Conservation (phyloP, 2,329 filamentous ascomycete species). For the Fusarium sp. region DNA sequence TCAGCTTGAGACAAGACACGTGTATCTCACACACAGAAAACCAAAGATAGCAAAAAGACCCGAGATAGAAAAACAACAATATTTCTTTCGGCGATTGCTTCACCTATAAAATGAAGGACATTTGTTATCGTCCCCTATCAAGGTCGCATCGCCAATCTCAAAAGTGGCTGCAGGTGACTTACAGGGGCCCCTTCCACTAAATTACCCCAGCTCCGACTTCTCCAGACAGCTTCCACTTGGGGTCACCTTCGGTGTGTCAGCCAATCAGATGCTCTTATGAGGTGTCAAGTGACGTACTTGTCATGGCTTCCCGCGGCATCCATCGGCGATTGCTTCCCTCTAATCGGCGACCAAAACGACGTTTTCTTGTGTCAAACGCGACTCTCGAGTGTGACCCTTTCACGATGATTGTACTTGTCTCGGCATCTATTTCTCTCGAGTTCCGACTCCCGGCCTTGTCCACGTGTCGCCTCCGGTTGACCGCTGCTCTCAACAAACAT, state of each 20-base stretch:
- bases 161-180: conserved; percentile 14
- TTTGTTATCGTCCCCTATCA: background rate
- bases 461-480: conserved; percentile 31
- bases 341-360: conserved; percentile 22
- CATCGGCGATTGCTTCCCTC: conserved; percentile 33
- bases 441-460: conserved; percentile 3
- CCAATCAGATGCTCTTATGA: background rate
- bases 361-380: background rate
- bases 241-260: conserved; percentile 10
- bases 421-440: conserved; percentile 24
- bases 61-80: background rate
- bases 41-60: background rate
- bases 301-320: conserved; percentile 29
- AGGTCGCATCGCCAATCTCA: background rate
- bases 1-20: background rate
- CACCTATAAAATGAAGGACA: background rate
- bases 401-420: conserved; percentile 33
- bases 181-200: conserved; percentile 9
- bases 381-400: conserved; percentile 11
- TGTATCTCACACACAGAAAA: background rate
- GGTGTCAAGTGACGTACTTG: conserved; percentile 27
- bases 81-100: background rate
- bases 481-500: conserved; percentile 22
- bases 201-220: background rate
- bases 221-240: conserved; percentile 21